These are phyloP conservation scores for Microcyclospora pomicola DNA, from an alignment of 2,329 filamentous ascomycete species.

Conservation along the genomic window DNA sequence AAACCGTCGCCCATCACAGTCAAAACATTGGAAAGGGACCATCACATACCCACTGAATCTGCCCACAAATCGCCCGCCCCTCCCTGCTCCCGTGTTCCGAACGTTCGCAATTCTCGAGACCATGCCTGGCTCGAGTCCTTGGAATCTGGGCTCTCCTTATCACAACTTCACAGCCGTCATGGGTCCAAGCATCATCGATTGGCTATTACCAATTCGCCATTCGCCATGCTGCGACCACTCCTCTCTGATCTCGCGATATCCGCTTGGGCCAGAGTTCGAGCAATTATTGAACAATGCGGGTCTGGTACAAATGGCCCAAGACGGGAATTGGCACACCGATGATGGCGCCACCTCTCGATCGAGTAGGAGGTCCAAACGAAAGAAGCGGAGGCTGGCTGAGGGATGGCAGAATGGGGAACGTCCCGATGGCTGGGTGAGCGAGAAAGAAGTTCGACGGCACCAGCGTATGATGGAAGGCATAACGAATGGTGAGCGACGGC, in stretches of 20 bases:
- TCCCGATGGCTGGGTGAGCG: constrained; percentile 19
- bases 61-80: constrained; percentile 20
- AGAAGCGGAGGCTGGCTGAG: constrained; percentile 13
- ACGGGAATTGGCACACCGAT: background rate
- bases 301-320: constrained; percentile 8
- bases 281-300: constrained; percentile 19
- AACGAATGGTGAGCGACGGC: too few species aligned
- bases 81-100: constrained; percentile 27
- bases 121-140: constrained; percentile 66
- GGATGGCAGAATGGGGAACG: constrained; percentile 23
- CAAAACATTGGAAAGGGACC: constrained; percentile 26
- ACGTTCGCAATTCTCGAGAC: constrained; percentile 71
- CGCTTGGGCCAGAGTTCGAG: constrained; percentile 22
- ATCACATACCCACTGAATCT: constrained; percentile 45
- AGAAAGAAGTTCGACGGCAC: constrained; percentile 17
- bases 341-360: background rate
- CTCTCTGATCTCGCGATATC: constrained; percentile 19
- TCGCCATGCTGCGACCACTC: constrained; percentile 59
- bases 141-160: constrained; percentile 52
- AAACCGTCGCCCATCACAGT: constrained; percentile 5
- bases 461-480: too few species aligned
- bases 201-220: constrained; percentile 62
- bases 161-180: constrained; percentile 69
- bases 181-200: constrained; percentile 57
- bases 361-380: constrained; percentile 3